Percentiles rank a stretch among this genome's conserved stretches.
phyloP scores from a whole-genome alignment of 805 yeast species.

The Saccharomycopsis fibuligera region DNA sequence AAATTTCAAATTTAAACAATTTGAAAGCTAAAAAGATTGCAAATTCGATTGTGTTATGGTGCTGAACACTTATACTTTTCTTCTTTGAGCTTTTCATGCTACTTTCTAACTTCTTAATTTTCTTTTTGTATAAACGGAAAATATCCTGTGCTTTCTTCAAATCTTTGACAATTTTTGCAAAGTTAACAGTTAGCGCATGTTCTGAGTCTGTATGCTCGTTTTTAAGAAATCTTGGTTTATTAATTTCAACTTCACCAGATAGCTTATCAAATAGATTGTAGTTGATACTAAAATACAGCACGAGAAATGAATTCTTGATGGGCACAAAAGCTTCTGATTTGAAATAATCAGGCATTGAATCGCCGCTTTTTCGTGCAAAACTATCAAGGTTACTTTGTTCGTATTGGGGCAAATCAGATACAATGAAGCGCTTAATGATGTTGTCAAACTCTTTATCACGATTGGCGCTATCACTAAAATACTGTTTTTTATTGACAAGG shows the following conservation, averaged over 20 bases:
- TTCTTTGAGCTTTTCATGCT: not conserved
- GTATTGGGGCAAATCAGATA: not conserved
- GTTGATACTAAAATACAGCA: not conserved
- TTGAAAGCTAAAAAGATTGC: constrained; percentile 19
- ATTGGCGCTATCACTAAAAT: constrained; percentile 22
- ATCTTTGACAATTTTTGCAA: constrained; percentile 10
- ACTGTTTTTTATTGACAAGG: constrained; percentile 16
- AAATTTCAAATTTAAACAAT: constrained; percentile 17
- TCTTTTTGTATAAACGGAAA: constrained; percentile 11
- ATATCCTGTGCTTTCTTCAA: constrained; percentile 17
- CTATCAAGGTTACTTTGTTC: not conserved
- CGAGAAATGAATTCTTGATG: not conserved
- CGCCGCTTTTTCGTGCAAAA: not conserved
- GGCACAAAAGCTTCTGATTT: too few species aligned
- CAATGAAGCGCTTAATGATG: not conserved
- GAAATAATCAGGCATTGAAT: too few species aligned
- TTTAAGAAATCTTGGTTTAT: constrained; percentile 8
- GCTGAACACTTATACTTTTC: not conserved
- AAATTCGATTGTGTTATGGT: constrained; percentile 17
- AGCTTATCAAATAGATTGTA: constrained; percentile 4
- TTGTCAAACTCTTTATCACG: not conserved
- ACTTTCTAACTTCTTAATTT: constrained; percentile 5
- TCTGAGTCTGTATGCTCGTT: not conserved
- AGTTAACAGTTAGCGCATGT: constrained; percentile 5
- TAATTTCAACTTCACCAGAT: constrained; percentile 2